These are phyloP conservation scores for Apiotrichum gamsii DNA, from an alignment of 1,284 basidiomycete species.

Conservation along the genomic window DNA sequence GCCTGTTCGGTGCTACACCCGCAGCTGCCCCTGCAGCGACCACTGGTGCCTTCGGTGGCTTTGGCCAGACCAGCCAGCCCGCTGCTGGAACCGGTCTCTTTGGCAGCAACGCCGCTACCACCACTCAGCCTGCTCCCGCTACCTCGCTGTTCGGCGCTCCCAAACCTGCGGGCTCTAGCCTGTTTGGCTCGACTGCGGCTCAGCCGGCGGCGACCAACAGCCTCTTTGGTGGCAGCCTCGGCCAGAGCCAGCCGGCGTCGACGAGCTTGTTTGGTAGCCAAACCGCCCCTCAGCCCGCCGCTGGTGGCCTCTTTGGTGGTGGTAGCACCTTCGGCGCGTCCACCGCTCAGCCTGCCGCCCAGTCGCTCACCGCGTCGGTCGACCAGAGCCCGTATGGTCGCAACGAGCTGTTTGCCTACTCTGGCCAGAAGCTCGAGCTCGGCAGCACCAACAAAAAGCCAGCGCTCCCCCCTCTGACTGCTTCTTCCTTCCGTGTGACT, in stretches of 20 bases:
- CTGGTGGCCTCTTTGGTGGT: constrained; percentile 16
- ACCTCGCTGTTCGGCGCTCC: constrained; percentile 22
- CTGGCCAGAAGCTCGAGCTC: constrained; percentile 41
- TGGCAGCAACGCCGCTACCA: constrained; percentile 15
- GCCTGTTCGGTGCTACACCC: constrained; percentile 44
- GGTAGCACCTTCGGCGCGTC: constrained; percentile 36
- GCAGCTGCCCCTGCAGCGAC: constrained; percentile 20
- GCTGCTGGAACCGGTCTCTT: constrained; percentile 26
- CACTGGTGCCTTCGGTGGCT: constrained; percentile 20
- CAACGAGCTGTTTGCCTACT: constrained; percentile 55
- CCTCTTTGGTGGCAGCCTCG: constrained; percentile 49
- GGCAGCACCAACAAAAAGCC: constrained; percentile 47
- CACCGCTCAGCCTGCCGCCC: constrained; percentile 19
- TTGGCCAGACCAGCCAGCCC: constrained; percentile 26
- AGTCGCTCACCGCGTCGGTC: constrained; percentile 70
- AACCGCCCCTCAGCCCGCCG: constrained; percentile 13
- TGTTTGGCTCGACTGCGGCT: constrained; percentile 27
- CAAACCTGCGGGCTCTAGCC: constrained; percentile 18
- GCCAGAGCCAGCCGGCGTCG: constrained; percentile 26
- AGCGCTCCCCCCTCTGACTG: constrained; percentile 47
- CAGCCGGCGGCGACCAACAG: constrained; percentile 30
- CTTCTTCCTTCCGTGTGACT: constrained; percentile 45
- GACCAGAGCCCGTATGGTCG: constrained; percentile 79
- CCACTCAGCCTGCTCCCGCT: constrained; percentile 8
- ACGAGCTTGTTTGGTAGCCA: constrained; percentile 49